These are phyloP conservation scores for Pezicula rhizophila DNA, from an alignment of 2,329 filamentous ascomycete species.

Conservation along the genomic window DNA sequence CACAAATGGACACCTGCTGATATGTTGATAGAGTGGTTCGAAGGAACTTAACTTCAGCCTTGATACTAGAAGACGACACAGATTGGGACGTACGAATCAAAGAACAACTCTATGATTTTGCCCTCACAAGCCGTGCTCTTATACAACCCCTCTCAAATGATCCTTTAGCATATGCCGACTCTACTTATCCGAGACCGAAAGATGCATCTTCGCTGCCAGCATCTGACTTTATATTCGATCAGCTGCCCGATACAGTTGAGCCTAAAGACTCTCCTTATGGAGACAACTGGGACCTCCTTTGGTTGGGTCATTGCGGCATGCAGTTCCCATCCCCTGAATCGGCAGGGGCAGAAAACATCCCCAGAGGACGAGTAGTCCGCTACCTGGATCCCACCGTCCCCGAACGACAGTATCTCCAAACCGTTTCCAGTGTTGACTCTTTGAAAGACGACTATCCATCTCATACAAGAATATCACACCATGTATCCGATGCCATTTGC, in stretches of 20 bases:
- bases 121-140: slow-evolving; percentile 5
- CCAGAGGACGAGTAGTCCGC: slow-evolving; percentile 12
- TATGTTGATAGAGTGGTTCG: slow-evolving; percentile 25
- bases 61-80: slow-evolving; percentile 39
- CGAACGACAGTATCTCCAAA: no score
- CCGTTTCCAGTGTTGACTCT: slow-evolving; percentile 1
- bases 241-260: no score
- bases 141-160: slow-evolving; percentile 1
- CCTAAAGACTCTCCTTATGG: slow-evolving; percentile 20
- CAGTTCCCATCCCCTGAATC: no score
- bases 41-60: slow-evolving; percentile 27
- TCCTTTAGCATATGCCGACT: neutral
- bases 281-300: slow-evolving; percentile 31
- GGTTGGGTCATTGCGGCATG: slow-evolving; percentile 32
- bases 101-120: slow-evolving; percentile 24
- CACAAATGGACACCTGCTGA: neutral
- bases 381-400: slow-evolving; percentile 23
- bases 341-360: no score
- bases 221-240: no score
- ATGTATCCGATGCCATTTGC: slow-evolving; percentile 25
- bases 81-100: slow-evolving; percentile 38
- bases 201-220: no score
- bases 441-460: slow-evolving; percentile 6
- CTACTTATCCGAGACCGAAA: no score
- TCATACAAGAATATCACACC: slow-evolving; percentile 23